These are phyloP conservation scores for Boletus speciosus DNA, from an alignment of 768 basidiomycete species.

Conservation along the genomic window DNA sequence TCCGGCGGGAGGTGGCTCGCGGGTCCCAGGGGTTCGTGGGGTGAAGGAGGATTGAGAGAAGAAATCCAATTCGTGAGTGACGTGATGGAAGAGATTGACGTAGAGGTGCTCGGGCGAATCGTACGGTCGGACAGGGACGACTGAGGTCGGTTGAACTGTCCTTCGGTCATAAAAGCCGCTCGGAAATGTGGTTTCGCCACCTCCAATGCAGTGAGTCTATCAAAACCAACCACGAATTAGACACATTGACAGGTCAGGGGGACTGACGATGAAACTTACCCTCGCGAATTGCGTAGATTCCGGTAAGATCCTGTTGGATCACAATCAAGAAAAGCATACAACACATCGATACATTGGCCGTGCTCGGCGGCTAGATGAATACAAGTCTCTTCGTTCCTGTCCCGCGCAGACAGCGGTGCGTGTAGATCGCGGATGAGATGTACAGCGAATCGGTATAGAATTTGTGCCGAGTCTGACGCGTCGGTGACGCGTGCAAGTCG, in stretches of 20 bases:
- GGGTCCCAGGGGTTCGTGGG: slow-evolving; percentile 28
- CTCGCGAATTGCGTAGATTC: slow-evolving; percentile 64
- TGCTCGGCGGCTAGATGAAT: slow-evolving; percentile 77
- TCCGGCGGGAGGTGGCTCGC: slow-evolving; percentile 38
- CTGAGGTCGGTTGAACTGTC: slow-evolving; percentile 43
- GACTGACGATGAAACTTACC: slow-evolving; percentile 42
- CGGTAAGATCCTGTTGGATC: slow-evolving; percentile 55
- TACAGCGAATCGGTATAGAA: slow-evolving; percentile 55
- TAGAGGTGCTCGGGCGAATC: slow-evolving; percentile 40
- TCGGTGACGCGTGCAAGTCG: slow-evolving; percentile 34
- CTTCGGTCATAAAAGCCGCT: slow-evolving; percentile 53
- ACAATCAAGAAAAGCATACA: slow-evolving; percentile 62
- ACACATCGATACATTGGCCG: slow-evolving; percentile 60
- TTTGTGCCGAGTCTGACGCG: slow-evolving; percentile 32
- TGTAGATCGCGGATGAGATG: slow-evolving; percentile 70
- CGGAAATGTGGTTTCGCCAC: slow-evolving; percentile 67
- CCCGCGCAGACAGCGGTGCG: slow-evolving; percentile 63
- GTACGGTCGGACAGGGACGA: slow-evolving; percentile 57
- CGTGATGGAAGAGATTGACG: slow-evolving; percentile 47
- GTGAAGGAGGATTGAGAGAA: slow-evolving; percentile 14
- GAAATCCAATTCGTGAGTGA: slow-evolving; percentile 39
- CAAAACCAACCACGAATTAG: neutral
- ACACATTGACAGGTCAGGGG: no score
- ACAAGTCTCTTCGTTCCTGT: slow-evolving; percentile 71
- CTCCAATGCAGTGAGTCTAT: slow-evolving; percentile 56